Conservation (phyloP, 2,329 filamentous ascomycete species). For the Ophiostoma novo-ulmi region DNA sequence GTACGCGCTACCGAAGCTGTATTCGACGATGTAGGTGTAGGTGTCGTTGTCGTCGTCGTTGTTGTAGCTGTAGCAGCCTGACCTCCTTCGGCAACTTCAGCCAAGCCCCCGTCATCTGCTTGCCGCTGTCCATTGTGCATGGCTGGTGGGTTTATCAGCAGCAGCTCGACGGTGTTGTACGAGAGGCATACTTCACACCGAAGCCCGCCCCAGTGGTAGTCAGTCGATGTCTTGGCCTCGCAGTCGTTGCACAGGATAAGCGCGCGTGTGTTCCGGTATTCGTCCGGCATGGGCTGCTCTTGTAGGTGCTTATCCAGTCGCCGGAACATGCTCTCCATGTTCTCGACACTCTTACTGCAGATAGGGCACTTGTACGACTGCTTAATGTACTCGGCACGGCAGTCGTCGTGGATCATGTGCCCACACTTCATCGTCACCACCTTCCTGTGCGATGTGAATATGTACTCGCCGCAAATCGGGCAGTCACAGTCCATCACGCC, state of each 20-base stretch:
- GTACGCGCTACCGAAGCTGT: not conserved
- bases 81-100: not conserved
- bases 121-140: slow-evolving; percentile 30
- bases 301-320: slow-evolving; percentile 84
- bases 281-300: slow-evolving; percentile 83
- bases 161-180: slow-evolving; percentile 64
- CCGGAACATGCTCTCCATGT: slow-evolving; percentile 94
- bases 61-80: not conserved
- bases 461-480: slow-evolving; percentile 92
- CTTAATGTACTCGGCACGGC: slow-evolving; percentile 82
- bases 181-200: slow-evolving; percentile 74
- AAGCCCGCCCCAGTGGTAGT: slow-evolving; percentile 90
- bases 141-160: slow-evolving; percentile 47
- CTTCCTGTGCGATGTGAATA: slow-evolving; percentile 83
- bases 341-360: slow-evolving; percentile 92
- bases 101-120: not conserved
- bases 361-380: slow-evolving; percentile 94
- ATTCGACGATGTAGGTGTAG: not conserved
- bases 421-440: slow-evolving; percentile 95
- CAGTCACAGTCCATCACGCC: slow-evolving; percentile 92
- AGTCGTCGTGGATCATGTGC: slow-evolving; percentile 88
- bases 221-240: slow-evolving; percentile 75
- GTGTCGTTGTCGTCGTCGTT: not conserved
- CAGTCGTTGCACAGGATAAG: slow-evolving; percentile 94
- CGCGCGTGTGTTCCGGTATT: slow-evolving; percentile 73